phyloP scores from a whole-genome alignment of 225 moss, liverwort and hornwort species.

The Climacium dendroides region DNA sequence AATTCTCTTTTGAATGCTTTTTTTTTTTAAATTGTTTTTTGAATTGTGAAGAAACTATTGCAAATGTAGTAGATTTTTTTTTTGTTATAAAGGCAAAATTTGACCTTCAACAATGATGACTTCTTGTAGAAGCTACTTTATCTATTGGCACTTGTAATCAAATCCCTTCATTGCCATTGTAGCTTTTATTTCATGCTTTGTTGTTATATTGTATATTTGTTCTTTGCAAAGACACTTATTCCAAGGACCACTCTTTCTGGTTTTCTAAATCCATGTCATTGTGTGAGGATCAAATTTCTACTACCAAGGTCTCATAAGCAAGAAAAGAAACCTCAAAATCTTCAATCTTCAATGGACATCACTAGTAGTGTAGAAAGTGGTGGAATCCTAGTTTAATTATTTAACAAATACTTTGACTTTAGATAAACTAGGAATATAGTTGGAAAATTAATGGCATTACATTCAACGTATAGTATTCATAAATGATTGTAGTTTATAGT shows the following conservation, averaged over 20 bases:
- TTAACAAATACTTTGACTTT: neutral
- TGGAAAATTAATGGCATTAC: neutral
- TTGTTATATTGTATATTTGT: accelerated
- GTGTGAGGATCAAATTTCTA: neutral
- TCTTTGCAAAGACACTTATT: neutral
- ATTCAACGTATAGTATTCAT: neutral
- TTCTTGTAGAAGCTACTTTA: neutral
- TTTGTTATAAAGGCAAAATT: accelerated
- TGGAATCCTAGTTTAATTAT: accelerated
- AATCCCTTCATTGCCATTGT: neutral
- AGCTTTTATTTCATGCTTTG: no score
- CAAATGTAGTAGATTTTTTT: accelerated
- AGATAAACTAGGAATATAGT: no score
- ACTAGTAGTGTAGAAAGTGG: accelerated
- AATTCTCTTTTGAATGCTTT: neutral
- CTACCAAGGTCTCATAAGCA: accelerated
- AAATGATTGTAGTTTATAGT: accelerated
- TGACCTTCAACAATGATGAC: neutral
- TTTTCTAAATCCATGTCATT: accelerated
- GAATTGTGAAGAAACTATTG: neutral
- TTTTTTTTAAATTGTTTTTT: no score
- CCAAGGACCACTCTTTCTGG: accelerated
- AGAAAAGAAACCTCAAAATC: neutral
- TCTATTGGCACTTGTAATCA: accelerated
- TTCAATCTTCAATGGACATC: neutral